A percentile compares a stretch with the other conserved stretches of the same genome.
Conservation (phyloP, 2,329 filamentous ascomycete genomes). For the Phialophora verrucosa region DNA sequence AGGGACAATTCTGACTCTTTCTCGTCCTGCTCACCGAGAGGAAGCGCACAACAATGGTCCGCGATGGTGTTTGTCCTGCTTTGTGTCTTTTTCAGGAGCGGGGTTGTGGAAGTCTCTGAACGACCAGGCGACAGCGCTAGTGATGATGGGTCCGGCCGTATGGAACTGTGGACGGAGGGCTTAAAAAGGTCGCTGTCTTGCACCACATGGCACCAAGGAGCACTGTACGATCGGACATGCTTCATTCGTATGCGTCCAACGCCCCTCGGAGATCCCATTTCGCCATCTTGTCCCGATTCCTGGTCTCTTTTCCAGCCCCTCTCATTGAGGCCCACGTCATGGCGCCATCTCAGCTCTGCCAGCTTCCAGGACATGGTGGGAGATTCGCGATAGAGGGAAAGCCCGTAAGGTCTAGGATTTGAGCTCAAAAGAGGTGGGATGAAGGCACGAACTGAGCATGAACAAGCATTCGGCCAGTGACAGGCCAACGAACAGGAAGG, state of each 20-base stretch:
- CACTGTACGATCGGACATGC: slow-evolving; percentile 15
- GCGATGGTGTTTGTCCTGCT: background rate
- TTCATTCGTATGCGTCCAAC: background rate
- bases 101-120: slow-evolving; percentile 21
- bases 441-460: background rate
- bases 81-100: slow-evolving; percentile 21
- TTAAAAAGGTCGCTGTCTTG: background rate
- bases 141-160: slow-evolving; percentile 16
- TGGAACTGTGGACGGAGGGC: background rate
- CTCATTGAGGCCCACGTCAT: slow-evolving; percentile 31
- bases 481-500: background rate
- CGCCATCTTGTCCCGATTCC: background rate
- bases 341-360: slow-evolving; percentile 35
- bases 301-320: slow-evolving; percentile 17
- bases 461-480: background rate
- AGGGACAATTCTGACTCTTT: background rate
- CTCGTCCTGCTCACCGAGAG: background rate
- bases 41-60: background rate
- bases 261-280: background rate
- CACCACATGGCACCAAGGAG: slow-evolving; percentile 10
- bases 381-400: background rate
- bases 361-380: slow-evolving; percentile 35
- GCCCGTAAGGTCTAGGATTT: background rate
- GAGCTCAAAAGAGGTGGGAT: background rate
- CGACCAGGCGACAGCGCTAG: slow-evolving; percentile 7